phyloP scores from a whole-genome alignment of 805 yeast genomes.

The Sugiyamaella americana region DNA sequence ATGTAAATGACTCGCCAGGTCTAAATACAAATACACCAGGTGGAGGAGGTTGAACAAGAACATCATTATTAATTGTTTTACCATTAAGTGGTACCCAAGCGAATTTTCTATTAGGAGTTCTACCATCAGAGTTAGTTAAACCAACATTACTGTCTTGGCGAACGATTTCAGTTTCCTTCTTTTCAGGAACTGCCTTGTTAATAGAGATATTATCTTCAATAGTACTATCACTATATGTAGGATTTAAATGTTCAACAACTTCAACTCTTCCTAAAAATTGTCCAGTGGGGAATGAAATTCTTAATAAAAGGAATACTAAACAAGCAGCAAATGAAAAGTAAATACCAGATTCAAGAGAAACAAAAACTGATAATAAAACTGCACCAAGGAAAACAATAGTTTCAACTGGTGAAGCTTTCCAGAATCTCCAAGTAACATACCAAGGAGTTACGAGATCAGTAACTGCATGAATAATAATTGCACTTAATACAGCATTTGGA shows the following conservation, averaged over 20 bases:
- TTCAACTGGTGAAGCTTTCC: constrained; percentile 70
- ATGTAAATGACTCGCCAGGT: constrained; percentile 73
- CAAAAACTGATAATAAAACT: constrained; percentile 66
- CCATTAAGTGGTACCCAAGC: constrained; percentile 36
- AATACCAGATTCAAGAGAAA: constrained; percentile 80
- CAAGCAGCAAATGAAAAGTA: constrained; percentile 88
- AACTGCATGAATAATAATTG: constrained; percentile 90
- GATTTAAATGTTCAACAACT: constrained; percentile 65
- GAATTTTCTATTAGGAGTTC: constrained; percentile 4
- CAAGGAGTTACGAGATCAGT: constrained; percentile 68
- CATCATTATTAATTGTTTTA: constrained; percentile 47
- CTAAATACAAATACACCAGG: constrained; percentile 86
- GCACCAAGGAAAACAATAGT: constrained; percentile 65
- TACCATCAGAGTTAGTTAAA: background rate
- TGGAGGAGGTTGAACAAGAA: constrained; percentile 70
- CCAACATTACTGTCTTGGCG: background rate
- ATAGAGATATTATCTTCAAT: constrained; percentile 2
- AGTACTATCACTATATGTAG: constrained; percentile 26
- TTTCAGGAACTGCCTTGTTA: constrained; percentile 1
- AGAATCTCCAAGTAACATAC: constrained; percentile 46
- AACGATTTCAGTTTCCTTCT: background rate
- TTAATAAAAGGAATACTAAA: constrained; percentile 62
- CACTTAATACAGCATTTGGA: constrained; percentile 82
- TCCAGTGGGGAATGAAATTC: constrained; percentile 76
- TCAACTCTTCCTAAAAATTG: constrained; percentile 73